These are phyloP conservation scores for Acmispon strigosus DNA, from an alignment of 306 rosid species.

Conservation along the genomic window DNA sequence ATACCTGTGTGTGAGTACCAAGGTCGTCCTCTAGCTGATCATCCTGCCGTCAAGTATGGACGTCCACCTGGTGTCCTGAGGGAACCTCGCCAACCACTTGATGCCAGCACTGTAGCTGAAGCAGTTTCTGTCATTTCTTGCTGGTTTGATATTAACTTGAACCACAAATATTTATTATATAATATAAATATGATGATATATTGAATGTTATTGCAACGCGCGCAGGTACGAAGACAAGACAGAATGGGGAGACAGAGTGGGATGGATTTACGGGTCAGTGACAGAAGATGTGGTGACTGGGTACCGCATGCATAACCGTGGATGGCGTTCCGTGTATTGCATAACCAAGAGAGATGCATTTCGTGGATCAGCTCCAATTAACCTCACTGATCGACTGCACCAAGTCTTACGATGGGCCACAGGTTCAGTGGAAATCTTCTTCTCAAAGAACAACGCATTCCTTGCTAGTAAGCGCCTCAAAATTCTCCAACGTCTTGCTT, in stretches of 20 bases:
- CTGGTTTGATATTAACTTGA: slow-evolving; percentile 30
- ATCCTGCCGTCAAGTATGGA: slow-evolving; percentile 62
- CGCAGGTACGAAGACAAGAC: slow-evolving; percentile 55
- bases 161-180: too few relatives aligned
- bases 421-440: slow-evolving; percentile 51
- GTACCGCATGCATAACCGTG: slow-evolving; percentile 54
- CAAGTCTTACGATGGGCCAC: slow-evolving; percentile 61
- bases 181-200: too few relatives aligned
- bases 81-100: slow-evolving; percentile 78
- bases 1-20: slow-evolving; percentile 60
- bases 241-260: slow-evolving; percentile 57
- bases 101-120: slow-evolving; percentile 70
- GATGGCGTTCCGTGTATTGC: slow-evolving; percentile 54
- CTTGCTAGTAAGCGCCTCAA: slow-evolving; percentile 28
- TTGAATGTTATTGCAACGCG: neutral
- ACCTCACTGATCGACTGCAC: slow-evolving; percentile 44
- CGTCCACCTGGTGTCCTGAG: slow-evolving; percentile 65
- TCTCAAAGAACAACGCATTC: slow-evolving; percentile 43
- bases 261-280: slow-evolving; percentile 59
- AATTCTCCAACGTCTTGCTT: slow-evolving; percentile 37
- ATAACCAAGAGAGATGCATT: slow-evolving; percentile 48
- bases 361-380: slow-evolving; percentile 48
- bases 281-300: slow-evolving; percentile 56
- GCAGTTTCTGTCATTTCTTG: slow-evolving; percentile 82
- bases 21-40: slow-evolving; percentile 85